Evolutionary conservation across 441 rosid genomes (phyloP).

Genomic region (Metrosideros polymorpha): DNA sequence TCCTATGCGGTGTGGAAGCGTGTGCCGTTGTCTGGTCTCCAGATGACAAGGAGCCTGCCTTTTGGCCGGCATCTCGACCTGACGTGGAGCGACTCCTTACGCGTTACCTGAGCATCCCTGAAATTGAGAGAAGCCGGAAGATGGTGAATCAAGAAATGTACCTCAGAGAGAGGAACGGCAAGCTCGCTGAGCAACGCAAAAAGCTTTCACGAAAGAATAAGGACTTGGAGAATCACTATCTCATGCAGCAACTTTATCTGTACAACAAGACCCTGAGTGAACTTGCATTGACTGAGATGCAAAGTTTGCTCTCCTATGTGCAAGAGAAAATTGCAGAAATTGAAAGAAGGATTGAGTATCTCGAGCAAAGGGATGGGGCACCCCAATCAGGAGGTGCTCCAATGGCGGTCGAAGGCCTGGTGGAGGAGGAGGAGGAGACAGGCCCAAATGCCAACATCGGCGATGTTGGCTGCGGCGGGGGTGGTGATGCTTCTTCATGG

Average conservation of each 20-base stretch:
- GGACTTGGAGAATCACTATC: conserved; percentile 13
- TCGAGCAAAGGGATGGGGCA: conserved; percentile 5
- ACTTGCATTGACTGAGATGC: conserved; percentile 1
- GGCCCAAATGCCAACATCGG: background rate
- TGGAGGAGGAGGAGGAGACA: background rate
- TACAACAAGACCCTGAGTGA: background rate
- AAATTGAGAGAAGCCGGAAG: conserved; percentile 24
- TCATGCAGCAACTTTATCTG: conserved; percentile 17
- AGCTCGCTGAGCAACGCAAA: conserved; percentile 21
- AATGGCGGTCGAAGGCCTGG: background rate
- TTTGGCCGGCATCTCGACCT: conserved; percentile 17
- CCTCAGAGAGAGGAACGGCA: conserved; percentile 20
- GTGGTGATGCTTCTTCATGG: background rate
- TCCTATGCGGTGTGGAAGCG: conserved; percentile 25
- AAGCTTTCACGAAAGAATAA: conserved; percentile 8
- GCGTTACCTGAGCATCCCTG: conserved; percentile 16
- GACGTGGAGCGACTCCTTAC: conserved; percentile 8
- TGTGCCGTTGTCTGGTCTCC: conserved; percentile 28
- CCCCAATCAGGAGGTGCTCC: background rate
- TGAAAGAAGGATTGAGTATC: conserved; percentile 4
- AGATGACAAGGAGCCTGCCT: conserved; percentile 18
- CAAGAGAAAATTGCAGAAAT: conserved; percentile 18
- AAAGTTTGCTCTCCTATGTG: conserved; percentile 2
- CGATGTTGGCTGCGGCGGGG: background rate
- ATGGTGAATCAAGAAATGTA: conserved; percentile 27